Evolutionary conservation across 2,329 filamentous ascomycete genomes (phyloP).

Genomic region (Claviceps sp.): DNA sequence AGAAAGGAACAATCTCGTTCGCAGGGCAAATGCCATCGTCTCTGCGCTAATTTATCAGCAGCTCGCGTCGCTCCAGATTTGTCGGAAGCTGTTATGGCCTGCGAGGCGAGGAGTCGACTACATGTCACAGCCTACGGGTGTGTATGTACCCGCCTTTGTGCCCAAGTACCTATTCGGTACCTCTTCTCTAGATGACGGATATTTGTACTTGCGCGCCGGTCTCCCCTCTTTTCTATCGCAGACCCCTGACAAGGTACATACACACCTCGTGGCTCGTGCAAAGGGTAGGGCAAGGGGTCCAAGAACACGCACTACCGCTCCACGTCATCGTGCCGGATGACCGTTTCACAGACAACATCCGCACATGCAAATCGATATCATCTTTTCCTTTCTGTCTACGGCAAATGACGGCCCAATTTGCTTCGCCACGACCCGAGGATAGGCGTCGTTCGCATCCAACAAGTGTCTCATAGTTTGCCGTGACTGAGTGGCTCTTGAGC

Average conservation of each 20-base stretch:
- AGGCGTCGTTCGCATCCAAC: neutral
- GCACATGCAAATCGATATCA: neutral
- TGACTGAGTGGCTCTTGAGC: neutral
- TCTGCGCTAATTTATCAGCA: neutral
- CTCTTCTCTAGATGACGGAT: no score
- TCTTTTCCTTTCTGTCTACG: neutral
- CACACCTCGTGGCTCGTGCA: no score
- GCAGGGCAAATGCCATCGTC: neutral
- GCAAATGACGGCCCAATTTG: neutral
- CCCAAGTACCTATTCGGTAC: no score
- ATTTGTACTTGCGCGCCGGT: no score
- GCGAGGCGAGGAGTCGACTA: no score
- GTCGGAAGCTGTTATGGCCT: neutral
- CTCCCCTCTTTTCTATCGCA: no score
- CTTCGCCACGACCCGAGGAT: neutral
- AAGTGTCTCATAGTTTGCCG: neutral
- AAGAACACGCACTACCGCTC: neutral
- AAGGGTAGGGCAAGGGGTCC: no score
- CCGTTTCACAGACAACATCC: neutral
- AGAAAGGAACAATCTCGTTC: neutral
- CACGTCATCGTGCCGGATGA: constrained; percentile 1
- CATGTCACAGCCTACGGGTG: no score
- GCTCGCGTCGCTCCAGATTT: neutral
- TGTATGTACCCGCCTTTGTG: no score
- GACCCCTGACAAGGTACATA: no score